These are phyloP conservation scores for Yamadazyma kitorensis DNA, from an alignment of 805 yeast species.

Conservation along the genomic window DNA sequence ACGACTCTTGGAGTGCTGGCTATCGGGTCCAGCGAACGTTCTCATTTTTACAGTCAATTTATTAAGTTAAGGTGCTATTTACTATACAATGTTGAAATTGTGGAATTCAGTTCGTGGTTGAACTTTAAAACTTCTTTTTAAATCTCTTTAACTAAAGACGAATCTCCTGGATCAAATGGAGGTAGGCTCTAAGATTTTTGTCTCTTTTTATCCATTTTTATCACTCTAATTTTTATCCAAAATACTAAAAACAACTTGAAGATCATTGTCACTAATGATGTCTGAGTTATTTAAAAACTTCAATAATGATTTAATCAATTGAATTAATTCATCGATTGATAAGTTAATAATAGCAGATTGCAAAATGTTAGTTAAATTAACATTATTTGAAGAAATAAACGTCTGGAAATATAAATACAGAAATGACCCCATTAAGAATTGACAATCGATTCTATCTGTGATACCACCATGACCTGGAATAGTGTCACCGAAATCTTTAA, in stretches of 20 bases:
- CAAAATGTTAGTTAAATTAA: conserved; percentile 70
- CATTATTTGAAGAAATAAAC: conserved; percentile 70
- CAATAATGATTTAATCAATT: conserved; percentile 57
- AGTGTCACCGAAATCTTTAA: conserved; percentile 96
- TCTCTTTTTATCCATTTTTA: no score
- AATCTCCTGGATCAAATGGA: no score
- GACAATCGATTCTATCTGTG: conserved; percentile 97
- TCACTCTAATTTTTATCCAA: conserved; percentile 26
- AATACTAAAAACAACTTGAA: conserved; percentile 25
- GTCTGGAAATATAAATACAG: conserved; percentile 90
- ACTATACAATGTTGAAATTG: background rate
- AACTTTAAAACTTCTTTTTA: no score
- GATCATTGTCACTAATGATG: conserved; percentile 25
- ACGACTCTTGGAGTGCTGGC: no score
- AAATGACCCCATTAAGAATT: conserved; percentile 96
- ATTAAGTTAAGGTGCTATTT: no score
- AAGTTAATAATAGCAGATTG: conserved; percentile 75
- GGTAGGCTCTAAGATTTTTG: no score
- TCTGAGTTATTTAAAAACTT: conserved; percentile 45
- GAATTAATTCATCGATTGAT: conserved; percentile 60
- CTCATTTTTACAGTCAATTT: no score
- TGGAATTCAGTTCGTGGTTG: background rate
- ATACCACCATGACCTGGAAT: conserved; percentile 99
- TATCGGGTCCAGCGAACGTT: no score
- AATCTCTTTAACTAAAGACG: no score